Evolutionary conservation across 148 eudicot species (phyloP).

Genomic region (Rhododendron kiyosumense): DNA sequence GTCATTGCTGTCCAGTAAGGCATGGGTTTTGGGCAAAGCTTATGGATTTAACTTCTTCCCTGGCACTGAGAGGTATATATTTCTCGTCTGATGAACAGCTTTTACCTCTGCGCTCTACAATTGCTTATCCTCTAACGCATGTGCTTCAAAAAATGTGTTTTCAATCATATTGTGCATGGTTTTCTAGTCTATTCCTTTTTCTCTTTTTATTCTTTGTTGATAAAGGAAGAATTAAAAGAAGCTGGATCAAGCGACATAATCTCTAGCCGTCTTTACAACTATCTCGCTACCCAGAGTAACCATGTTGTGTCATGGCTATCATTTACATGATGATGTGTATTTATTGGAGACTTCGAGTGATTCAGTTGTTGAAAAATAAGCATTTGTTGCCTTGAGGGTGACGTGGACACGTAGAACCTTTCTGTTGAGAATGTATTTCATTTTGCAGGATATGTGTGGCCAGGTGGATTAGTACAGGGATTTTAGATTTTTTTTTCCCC

Average conservation of each 20-base stretch:
- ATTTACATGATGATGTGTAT: background rate
- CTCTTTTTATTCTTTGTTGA: background rate
- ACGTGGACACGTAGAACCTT: background rate
- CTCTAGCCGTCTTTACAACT: too few relatives aligned
- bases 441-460: background rate
- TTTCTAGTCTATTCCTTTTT: background rate
- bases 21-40: conserved; percentile 84
- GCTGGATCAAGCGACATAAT: background rate
- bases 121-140: background rate
- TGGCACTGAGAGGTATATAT: conserved; percentile 76
- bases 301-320: background rate
- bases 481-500: background rate
- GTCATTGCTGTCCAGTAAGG: conserved; percentile 64
- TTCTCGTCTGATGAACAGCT: background rate
- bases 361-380: background rate
- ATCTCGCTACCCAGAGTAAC: background rate
- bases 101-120: background rate
- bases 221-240: background rate
- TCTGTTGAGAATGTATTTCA: background rate
- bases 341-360: background rate
- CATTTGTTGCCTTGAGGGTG: conserved; percentile 1
- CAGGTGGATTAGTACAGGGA: background rate
- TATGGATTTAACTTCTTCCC: conserved; percentile 98
- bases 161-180: background rate
- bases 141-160: background rate